phyloP scores from a whole-genome alignment of 1,139 yeast species.

The Debaryomyces sp. region DNA sequence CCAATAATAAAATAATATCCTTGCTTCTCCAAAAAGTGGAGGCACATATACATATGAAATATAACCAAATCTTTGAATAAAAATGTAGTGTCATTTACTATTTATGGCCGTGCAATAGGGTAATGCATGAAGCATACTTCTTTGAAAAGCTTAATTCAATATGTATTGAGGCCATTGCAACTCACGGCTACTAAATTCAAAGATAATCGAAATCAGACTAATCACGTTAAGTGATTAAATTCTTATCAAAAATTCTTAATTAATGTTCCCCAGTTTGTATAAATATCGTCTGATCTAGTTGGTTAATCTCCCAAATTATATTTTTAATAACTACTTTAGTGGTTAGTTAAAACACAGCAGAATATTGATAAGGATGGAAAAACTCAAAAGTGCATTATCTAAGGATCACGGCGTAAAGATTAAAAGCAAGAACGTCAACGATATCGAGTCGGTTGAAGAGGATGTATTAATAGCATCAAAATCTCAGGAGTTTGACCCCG shows the following conservation, averaged over 20 bases:
- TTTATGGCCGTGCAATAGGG: neutral
- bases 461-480: constrained; percentile 19
- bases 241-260: neutral
- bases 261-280: constrained; percentile 83
- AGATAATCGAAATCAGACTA: neutral
- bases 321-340: constrained; percentile 68
- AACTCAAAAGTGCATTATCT: neutral
- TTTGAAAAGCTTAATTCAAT: neutral
- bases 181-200: neutral
- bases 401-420: neutral
- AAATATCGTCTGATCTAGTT: constrained; percentile 81
- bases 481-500: constrained; percentile 41
- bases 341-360: neutral
- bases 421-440: neutral
- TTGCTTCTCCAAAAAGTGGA: neutral
- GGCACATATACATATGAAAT: neutral
- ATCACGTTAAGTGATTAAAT: constrained; percentile 1
- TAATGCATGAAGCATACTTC: neutral
- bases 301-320: constrained; percentile 94
- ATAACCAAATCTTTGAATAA: neutral
- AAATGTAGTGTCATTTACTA: neutral
- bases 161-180: neutral
- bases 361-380: neutral
- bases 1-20: neutral
- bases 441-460: constrained; percentile 4